Conservation (phyloP, 371 early-diverging fungal genomes). For the Mucor plumbeus region DNA sequence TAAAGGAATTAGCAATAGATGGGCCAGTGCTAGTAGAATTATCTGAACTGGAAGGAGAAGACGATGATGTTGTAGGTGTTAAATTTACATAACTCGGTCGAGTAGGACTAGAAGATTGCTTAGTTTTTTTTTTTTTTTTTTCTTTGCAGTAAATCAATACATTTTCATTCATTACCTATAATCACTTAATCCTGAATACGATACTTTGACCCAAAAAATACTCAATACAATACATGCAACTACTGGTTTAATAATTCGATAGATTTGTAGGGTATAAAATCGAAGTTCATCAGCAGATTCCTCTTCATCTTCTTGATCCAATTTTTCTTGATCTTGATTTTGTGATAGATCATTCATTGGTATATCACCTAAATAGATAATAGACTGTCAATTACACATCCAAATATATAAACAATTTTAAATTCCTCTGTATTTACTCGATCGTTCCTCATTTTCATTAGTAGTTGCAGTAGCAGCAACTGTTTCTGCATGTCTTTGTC, state of each 20-base stretch:
- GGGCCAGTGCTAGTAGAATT: constrained; percentile 8
- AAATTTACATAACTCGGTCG: constrained; percentile 52
- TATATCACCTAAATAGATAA: constrained; percentile 18
- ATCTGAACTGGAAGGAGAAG: constrained; percentile 7
- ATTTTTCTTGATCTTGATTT: constrained; percentile 10
- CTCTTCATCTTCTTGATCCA: constrained; percentile 23
- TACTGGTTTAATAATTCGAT: constrained; percentile 81
- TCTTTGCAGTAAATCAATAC: background rate
- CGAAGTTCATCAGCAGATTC: constrained; percentile 64
- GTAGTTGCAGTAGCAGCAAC: background rate
- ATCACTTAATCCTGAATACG: constrained; percentile 58
- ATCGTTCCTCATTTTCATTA: background rate
- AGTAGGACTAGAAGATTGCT: constrained; percentile 42
- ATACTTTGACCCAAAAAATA: constrained; percentile 87
- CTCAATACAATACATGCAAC: constrained; percentile 75
- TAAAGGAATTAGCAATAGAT: constrained; percentile 48
- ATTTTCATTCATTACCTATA: constrained; percentile 47
- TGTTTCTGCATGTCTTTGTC: constrained; percentile 2
- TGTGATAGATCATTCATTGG: constrained; percentile 24
- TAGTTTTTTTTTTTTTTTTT: background rate
- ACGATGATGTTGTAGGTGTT: constrained; percentile 25
- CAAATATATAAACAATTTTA: background rate
- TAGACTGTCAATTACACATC: background rate
- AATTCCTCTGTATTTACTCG: background rate
- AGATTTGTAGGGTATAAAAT: constrained; percentile 84